These are phyloP conservation scores for Breynia disticha DNA, from an alignment of 441 rosid genomes.

Conservation along the genomic window DNA sequence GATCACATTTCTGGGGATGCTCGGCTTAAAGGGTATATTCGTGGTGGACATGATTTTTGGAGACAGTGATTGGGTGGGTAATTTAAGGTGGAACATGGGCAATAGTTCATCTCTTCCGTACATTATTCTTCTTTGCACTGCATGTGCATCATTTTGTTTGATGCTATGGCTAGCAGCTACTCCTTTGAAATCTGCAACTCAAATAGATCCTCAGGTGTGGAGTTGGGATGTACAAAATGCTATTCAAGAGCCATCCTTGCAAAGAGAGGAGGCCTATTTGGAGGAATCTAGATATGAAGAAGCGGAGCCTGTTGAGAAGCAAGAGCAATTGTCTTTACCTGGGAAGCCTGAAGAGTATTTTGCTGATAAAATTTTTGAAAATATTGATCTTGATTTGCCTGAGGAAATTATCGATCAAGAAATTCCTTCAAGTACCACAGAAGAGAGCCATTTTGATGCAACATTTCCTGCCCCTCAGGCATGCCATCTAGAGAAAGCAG, in stretches of 20 bases:
- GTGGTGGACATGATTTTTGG: conserved; percentile 87
- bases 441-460: conserved; percentile 29
- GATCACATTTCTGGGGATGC: conserved; percentile 58
- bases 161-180: conserved; percentile 90
- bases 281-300: too few relatives aligned
- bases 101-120: conserved; percentile 44
- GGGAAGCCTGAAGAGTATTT: conserved; percentile 27
- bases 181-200: conserved; percentile 73
- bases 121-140: conserved; percentile 48
- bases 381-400: conserved; percentile 43
- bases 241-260: conserved; percentile 25
- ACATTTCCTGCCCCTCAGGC: conserved; percentile 12
- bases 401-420: conserved; percentile 47
- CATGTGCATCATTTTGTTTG: conserved; percentile 65
- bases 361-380: conserved; percentile 29
- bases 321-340: conserved; percentile 20
- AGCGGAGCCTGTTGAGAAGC: conserved; percentile 26
- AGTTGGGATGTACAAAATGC: conserved; percentile 39
- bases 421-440: conserved; percentile 24
- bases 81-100: conserved; percentile 71
- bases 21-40: conserved; percentile 70
- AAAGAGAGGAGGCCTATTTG: conserved; percentile 31
- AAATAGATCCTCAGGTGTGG: conserved; percentile 42
- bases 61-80: conserved; percentile 80
- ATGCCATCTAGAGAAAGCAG: conserved; percentile 24